Evolutionary conservation across 208 protist species (phyloP), one percentile per base, ranked within the genome.

Genomic region (Trypanosoma vivax): DNA sequence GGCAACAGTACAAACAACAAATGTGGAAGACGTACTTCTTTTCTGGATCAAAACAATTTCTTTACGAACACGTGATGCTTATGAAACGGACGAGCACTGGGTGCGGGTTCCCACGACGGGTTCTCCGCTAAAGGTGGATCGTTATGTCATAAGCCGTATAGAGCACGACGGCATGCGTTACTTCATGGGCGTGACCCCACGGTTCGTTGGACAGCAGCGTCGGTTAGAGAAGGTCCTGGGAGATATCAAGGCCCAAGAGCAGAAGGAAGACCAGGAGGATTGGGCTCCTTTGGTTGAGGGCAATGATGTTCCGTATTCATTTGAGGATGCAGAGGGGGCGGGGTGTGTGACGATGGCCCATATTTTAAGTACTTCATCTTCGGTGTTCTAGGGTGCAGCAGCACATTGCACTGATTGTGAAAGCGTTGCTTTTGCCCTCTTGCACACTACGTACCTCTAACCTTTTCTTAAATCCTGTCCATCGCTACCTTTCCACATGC

Each of bases 1-100:
- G 41, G 37, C 35, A 3, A 14, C 37, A 52, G 52, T 37, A 39
- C 59, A n/a, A 49, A 50, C 18, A 10, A 67, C 82, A 38, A 73
- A 89, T 50, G 40, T 83, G 13, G 81, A 89, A 55, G 76, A 89
- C 57, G 71, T 89, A 27, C 60, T 89, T 25, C 65, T 89, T n/a
- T 60, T 70, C 19, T 89, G 81, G 77, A 76, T 85, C 3, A 82
- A 83, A 42, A 54, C 48, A 29, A 68, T 83, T 4, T 64, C 53
- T 1, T 69, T 77, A 33, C 57, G 65, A 33, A 80, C 69, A 0
- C 70, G 77, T 7, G 75, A 89, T 48, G 64, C 59, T 14, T 46
- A 42, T 7, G 81, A 84, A 62, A 50, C 51, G 11, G 66, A 85
- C 50, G 28, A 43, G 11, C 66, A 60, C 35, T 89, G 81, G 77